Conservation (phyloP, 208 protist species). For the Wallacemonas sp. region DNA sequence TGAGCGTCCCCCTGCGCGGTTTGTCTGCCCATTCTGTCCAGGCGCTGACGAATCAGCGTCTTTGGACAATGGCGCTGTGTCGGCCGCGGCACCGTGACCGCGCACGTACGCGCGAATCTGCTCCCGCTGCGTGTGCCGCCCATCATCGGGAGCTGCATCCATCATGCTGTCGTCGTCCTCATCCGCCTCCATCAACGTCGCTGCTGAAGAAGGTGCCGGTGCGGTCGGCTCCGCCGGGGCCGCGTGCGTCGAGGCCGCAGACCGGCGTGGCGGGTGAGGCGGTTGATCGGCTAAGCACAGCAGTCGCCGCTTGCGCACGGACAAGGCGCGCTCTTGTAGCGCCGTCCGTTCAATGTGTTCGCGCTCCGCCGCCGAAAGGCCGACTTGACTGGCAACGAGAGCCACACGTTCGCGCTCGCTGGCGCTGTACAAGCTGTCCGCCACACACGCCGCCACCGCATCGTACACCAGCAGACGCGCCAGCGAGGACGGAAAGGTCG, state of each 20-base stretch:
- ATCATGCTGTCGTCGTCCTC: neutral
- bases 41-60: too few species aligned
- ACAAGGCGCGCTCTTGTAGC: conserved; percentile 55
- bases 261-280: too few species aligned
- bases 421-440: conserved; percentile 52
- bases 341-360: conserved; percentile 69
- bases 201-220: neutral
- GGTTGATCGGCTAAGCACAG: conserved; percentile 28
- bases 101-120: conserved; percentile 8
- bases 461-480: conserved; percentile 71
- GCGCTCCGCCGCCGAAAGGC: conserved; percentile 57
- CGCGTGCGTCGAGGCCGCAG: too few species aligned
- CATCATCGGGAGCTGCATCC: neutral
- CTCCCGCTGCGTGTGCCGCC: neutral
- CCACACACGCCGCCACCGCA: conserved; percentile 60
- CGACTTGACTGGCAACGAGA: conserved; percentile 55
- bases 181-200: neutral
- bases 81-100: neutral
- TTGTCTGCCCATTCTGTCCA: neutral
- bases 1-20: too few species aligned
- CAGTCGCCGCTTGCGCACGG: conserved; percentile 53
- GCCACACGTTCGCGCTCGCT: conserved; percentile 56
- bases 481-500: conserved; percentile 47
- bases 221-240: too few species aligned
- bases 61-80: neutral